Base-by-base conservation (phyloP, 1,139 yeast species). In the Diutina catenulata region DNA sequence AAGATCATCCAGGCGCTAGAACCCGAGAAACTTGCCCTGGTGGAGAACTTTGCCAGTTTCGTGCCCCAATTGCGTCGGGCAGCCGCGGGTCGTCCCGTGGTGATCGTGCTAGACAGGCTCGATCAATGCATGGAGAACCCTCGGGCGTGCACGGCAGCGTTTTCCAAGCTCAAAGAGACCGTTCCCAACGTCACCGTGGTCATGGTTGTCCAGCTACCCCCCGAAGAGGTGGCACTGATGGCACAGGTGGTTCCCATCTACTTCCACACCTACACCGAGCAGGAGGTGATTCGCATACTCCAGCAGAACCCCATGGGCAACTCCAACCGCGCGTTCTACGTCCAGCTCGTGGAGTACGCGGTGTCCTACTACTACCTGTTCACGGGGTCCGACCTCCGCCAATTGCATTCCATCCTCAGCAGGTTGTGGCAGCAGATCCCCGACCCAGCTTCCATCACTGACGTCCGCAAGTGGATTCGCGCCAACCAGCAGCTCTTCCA, bases 71-170 rank as follows among this genome's bases (percentile, higher is more conserved):
- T 31, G n/a, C 35, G 24, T 21, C 35, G 8, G 10, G 35, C 25
- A 18, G 14, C 21, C 9, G 9, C 23, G 10, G n/a, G 21, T 8
- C 13, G n/a, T 9, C 16, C 24, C 19, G 35, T 31, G 8, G 21
- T 31, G 5, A 13, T 31, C 15, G 35, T 31, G 11, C 25, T 31
- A 9, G 25, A 31, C 20, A 15, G 35, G 25, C 14, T 31, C 14
- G 35, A 31, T 13, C 25, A 14, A 14, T 31, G 35, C 21, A 5
- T 31, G 3, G 35, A 31, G 21, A 25, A 31, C 11, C 35, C 35
- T 18, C 25, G 21, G 7, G 5, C 25, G 7, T 31, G 13, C 13
- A 21, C 20, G 10, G n/a, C 35, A 10, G 35, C 24, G 13, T 31
- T 31, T 9, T 24, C 22, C 4, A 31, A 31, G 21, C 23, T 31